Base-by-base conservation (phyloP, 345 rosid species). In the Microthlaspi erraticum region DNA sequence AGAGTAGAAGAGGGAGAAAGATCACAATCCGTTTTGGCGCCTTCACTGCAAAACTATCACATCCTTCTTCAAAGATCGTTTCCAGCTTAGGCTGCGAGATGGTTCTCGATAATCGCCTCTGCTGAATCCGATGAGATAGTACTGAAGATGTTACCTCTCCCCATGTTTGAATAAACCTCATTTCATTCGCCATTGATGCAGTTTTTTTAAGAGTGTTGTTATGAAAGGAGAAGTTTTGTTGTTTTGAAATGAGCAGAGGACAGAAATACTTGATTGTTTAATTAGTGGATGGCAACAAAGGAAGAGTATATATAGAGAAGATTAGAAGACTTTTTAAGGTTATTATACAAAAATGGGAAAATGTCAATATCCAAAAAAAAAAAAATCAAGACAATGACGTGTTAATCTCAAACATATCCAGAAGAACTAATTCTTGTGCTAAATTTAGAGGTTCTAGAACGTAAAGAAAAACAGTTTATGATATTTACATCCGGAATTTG, bases 1-100 rank as follows among this genome's bases (percentile, higher is more conserved):
- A 76, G 57, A 83, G 16, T 1, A 73, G 9, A 7, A 77, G 41
- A 39, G 85, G 86, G 50, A 79, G 82, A 79, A 81, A 34, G 19
- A 80, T 71, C 16, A 77, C 68, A 44, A 75, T 36, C 16, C 73
- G 42, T 54, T 79, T 82, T 0, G 78, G 76, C 6, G 68, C 64
- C 14, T 34, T 64, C 64, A 78, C 68, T 5, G 60, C 67, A 48
- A 38, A 34, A 56, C 37, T 7, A 18, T 79, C 71, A 54, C 64
- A 57, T 18, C 77, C 76, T 56, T 85, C 85, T 75, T 85, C 86
- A 32, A 69, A 19, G 60, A 83, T 85, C 1, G 85, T 81, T 60
- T 85, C 81, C 34, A 85, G 32, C 16, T 59, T 70, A 1, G 83
- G 81, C 45, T 9, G 49, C 5, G 76, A 72, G 3, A 64, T 36